Percentiles rank a stretch among this genome's conserved stretches.
Conservation (phyloP, 768 basidiomycete species). For the Scleroderma bovista region DNA sequence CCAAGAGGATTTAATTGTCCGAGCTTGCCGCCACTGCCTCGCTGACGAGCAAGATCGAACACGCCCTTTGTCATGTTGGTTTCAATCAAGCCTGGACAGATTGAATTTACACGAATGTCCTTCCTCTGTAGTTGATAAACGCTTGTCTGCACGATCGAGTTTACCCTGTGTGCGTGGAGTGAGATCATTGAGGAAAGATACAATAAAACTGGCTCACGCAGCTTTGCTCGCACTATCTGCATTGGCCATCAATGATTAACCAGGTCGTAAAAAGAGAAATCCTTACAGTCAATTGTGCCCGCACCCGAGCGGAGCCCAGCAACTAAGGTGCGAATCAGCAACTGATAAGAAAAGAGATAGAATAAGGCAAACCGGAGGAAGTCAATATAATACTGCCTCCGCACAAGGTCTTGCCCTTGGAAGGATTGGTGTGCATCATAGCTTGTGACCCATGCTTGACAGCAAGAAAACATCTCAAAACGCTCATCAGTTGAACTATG, state of each 20-base stretch:
- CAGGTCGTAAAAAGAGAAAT: background rate
- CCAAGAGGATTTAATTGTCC: constrained; percentile 79
- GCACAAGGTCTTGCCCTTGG: constrained; percentile 60
- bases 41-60: constrained; percentile 72
- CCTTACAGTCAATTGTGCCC: constrained; percentile 75
- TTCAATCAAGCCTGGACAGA: constrained; percentile 91
- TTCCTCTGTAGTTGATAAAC: constrained; percentile 75
- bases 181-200: background rate
- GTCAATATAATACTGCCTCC: constrained; percentile 86
- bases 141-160: constrained; percentile 79
- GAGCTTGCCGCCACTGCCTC: constrained; percentile 70
- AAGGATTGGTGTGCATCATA: constrained; percentile 65
- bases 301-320: constrained; percentile 82
- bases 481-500: constrained; percentile 1
- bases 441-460: constrained; percentile 81
- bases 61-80: constrained; percentile 83
- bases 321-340: constrained; percentile 37
- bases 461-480: constrained; percentile 76
- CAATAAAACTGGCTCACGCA: constrained; percentile 49
- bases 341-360: background rate
- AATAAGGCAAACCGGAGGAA: constrained; percentile 57
- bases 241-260: constrained; percentile 11
- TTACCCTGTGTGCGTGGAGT: constrained; percentile 51
- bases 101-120: constrained; percentile 82
- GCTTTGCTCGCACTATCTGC: constrained; percentile 91